Evolutionary conservation across 768 basidiomycete genomes (phyloP).

Genomic region (Rhizopogon salebrosus): DNA sequence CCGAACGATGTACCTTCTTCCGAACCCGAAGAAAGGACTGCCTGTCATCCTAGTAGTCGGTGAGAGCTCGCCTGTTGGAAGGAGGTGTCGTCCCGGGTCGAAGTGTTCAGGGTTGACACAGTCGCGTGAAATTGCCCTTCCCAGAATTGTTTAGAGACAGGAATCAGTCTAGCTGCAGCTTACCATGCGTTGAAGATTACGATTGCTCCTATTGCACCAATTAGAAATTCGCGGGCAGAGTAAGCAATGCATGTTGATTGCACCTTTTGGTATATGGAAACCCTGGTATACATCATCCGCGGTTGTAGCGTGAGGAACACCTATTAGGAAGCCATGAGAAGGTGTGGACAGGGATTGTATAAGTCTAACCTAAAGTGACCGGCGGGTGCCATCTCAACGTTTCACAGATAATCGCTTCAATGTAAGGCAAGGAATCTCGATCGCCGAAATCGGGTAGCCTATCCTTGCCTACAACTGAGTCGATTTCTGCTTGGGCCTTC

Average conservation of each 20-base stretch:
- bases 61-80: neutral
- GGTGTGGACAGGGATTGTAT: no score
- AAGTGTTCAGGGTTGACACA: neutral
- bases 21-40: neutral
- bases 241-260: neutral
- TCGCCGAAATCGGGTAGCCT: slow-evolving; percentile 1
- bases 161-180: neutral
- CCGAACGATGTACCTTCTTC: neutral
- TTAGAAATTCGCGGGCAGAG: neutral
- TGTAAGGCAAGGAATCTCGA: neutral
- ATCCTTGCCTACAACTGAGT: neutral
- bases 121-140: neutral
- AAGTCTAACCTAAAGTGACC: slow-evolving; percentile 1
- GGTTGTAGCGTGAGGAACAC: neutral
- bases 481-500: slow-evolving; percentile 5
- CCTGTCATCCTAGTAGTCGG: neutral
- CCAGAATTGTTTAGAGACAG: neutral
- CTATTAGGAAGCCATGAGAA: neutral
- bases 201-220: neutral
- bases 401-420: slow-evolving; percentile 7
- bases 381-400: slow-evolving; percentile 3
- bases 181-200: neutral
- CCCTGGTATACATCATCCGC: neutral
- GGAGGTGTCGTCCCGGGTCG: neutral
- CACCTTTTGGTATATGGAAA: neutral